Evolutionary conservation across 169 alveolate genomes (phyloP), one percentile per base, ranked within the genome.

Genomic region (Theileria annulata): DNA sequence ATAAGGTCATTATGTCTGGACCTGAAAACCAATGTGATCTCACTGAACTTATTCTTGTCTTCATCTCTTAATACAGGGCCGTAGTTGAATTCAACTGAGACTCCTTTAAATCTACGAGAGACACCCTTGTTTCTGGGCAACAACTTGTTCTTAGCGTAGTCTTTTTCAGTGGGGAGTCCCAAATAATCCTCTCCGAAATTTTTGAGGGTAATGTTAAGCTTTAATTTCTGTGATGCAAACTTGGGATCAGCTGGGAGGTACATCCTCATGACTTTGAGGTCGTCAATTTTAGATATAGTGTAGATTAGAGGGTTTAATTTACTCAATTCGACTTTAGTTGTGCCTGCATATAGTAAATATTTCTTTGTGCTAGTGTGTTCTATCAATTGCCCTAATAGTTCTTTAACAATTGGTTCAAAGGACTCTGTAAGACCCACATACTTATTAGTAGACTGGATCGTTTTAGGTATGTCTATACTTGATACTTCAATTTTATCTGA

Each of bases 11-110:
- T 42, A 42, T 42, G 19, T 8, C 13, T 42, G 13, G 27, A 13
- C 66, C 13, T 56, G 33, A 56, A 56, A 56, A 56, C 35, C n/a
- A 56, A 0, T 56, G 66, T 19, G 66, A 56, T 2, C 66, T 56
- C 31, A 15, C 9, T 10, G 66, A 21, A 56, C 66, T 19, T 56
- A 27, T 1, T 27, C 30, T 56, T 56, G 35, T 56, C 31, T 2
- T 58, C 35, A 58, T 58, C 30, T 1, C n/a, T 4, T 1, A 58
- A 58, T 58, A 1, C 17, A 28, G 15, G 67, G 17, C 10, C 27
- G 15, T 58, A 23, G 8, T 58, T n/a, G 35, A 58, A 25, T 58
- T 2, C 67, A 25, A 58, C 67, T 2, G 67, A 58, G 35, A 58
- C 28, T 58, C 15, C 13, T 12, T 42, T 42, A 10, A 42, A 42